Evolutionary conservation across 495 filamentous ascomycete species (phyloP).

Genomic region (Polyplosphaeria fusca): DNA sequence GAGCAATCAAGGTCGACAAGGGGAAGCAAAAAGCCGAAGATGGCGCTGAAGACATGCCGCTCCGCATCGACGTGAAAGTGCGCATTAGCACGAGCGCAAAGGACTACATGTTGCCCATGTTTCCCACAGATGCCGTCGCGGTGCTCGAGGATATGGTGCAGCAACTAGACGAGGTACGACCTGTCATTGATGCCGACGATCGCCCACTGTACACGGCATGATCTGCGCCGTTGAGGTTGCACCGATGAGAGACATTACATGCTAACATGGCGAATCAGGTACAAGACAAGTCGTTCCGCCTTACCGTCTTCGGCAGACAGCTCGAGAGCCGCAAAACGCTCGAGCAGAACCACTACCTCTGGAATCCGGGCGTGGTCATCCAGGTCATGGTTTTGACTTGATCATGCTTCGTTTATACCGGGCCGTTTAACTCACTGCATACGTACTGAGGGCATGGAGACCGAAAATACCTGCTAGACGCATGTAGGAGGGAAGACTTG

Average conservation of each 20-base stretch:
- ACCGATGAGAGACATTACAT: background rate
- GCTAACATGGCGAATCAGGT: slow-evolving; percentile 1
- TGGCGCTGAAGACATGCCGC: slow-evolving; percentile 38
- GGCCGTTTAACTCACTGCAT: no score
- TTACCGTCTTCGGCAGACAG: background rate
- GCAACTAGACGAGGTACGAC: background rate
- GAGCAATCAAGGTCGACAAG: slow-evolving; percentile 8
- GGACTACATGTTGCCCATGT: slow-evolving; percentile 55
- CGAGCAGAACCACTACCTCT: background rate
- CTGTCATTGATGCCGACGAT: background rate
- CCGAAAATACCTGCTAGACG: no score
- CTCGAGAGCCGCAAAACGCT: background rate
- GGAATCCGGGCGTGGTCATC: background rate
- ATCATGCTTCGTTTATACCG: no score
- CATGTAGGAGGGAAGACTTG: no score
- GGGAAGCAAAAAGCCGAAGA: slow-evolving; percentile 32
- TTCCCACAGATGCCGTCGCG: background rate
- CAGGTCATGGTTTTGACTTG: background rate
- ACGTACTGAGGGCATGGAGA: no score
- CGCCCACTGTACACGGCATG: background rate
- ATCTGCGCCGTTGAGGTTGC: background rate
- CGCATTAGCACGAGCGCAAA: slow-evolving; percentile 64
- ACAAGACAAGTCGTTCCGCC: background rate
- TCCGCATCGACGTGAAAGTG: slow-evolving; percentile 47
- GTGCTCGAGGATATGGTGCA: no score